Base-by-base conservation (phyloP, 176 grass and related monocot species). In the Luzula sylvatica region DNA sequence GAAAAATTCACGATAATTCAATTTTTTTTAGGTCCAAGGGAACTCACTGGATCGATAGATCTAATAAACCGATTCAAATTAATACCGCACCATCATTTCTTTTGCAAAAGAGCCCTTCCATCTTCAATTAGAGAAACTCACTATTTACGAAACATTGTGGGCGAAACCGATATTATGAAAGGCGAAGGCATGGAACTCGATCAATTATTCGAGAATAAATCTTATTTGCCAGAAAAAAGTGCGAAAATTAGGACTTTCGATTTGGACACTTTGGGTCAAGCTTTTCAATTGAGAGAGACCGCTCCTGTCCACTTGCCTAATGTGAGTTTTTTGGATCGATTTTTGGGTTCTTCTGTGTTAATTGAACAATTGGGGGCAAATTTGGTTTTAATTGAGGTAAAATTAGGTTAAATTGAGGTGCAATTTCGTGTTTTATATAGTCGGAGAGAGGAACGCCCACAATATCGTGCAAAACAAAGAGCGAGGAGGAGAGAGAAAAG, bases 21-120 rank as follows among this genome's bases (percentile, higher is more conserved):
- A 15, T 32, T 64, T 7, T 3, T 24, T 72, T 8, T 46, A 72
- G 69, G 69, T 60, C 69, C 56, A 15, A 60, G 56, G 42, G 69
- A 72, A 39, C 69, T 72, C 42, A 72, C 69, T 29, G 69, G 69
- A 42, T 20, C 69, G 28, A 46, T 72, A 16, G 69, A 72, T 40
- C 40, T 72, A 38, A 72, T 72, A 6, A 52, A 51, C 49, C 69
- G 50, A 17, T 72, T 61, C 56, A 72, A 72, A 46, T 27, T 72
- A 20, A 40, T 72, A 7, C 2, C 69, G 23, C 69, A 72, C 46
- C 69, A 72, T 42, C 23, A 72, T 2, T 72, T 72, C 40, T 72
- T 72, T 44, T 72, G 69, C 56, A 72, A 62, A 30, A 61, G 69
- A 53, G 8, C 46, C 18, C 56, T 72, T 49, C 69, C 69, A 9